Evolutionary conservation across 2,329 filamentous ascomycete genomes (phyloP).

Genomic region (Claviceps fusiformis): DNA sequence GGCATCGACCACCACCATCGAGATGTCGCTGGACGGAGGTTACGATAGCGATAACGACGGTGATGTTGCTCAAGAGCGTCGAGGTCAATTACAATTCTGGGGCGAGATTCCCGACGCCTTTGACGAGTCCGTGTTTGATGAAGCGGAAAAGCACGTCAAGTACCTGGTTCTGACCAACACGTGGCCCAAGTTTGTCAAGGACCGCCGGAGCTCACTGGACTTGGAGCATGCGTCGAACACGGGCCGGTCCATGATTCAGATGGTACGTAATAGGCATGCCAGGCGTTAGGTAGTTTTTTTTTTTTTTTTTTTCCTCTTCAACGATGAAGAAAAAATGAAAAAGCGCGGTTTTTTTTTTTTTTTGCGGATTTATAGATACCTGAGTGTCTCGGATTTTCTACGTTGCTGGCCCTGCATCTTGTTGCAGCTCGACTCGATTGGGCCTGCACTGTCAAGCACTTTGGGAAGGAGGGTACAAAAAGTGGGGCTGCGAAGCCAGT

Average conservation of each 20-base stretch:
- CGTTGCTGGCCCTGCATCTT: background rate
- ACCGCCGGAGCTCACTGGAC: conserved; percentile 15
- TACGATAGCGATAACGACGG: background rate
- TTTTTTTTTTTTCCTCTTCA: too few relatives aligned
- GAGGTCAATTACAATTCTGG: conserved; percentile 15
- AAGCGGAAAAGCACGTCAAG: conserved; percentile 46
- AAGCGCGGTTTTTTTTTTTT: background rate
- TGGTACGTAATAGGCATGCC: background rate
- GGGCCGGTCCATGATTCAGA: conserved; percentile 2
- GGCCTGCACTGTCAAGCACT: too few relatives aligned
- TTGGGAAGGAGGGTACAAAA: too few relatives aligned
- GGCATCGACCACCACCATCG: background rate
- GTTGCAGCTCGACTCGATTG: background rate
- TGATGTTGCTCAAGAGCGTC: background rate
- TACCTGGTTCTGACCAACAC: conserved; percentile 56
- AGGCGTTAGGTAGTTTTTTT: background rate
- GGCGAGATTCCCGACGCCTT: conserved; percentile 36
- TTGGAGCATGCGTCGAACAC: conserved; percentile 7
- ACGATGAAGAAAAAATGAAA: background rate
- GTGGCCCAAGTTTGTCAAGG: conserved; percentile 44
- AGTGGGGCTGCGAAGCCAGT: too few relatives aligned
- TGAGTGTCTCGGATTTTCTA: background rate
- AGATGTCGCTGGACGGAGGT: background rate
- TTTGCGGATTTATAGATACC: background rate
- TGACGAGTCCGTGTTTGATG: conserved; percentile 40